A percentile compares a stretch with the other conserved stretches of the same genome.
These are phyloP conservation scores for Lotus japonicus DNA, from an alignment of 306 rosid species.

Conservation along the genomic window DNA sequence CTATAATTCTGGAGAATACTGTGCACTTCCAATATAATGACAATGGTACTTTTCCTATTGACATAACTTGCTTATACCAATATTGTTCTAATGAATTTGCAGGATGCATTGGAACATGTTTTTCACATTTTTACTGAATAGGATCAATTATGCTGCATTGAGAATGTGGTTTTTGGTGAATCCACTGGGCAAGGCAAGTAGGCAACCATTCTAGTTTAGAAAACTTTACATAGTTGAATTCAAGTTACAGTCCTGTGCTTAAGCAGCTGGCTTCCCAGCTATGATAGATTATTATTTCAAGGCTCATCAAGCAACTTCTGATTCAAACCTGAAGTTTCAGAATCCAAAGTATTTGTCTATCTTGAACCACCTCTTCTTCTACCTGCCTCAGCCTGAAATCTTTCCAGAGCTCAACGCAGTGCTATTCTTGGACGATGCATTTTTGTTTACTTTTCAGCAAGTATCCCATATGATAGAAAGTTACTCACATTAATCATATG, in stretches of 20 bases:
- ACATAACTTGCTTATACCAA: background rate
- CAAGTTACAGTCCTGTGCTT: no score
- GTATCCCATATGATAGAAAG: no score
- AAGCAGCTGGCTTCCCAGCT: no score
- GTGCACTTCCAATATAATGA: background rate
- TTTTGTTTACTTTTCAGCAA: background rate
- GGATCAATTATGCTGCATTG: slow-evolving; percentile 78
- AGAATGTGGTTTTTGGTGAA: slow-evolving; percentile 81
- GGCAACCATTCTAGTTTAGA: slow-evolving; percentile 63
- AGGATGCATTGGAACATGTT: slow-evolving; percentile 61
- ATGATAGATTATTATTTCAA: no score
- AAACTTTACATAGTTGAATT: background rate
- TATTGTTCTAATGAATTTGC: slow-evolving; percentile 19
- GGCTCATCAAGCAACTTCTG: slow-evolving; percentile 25
- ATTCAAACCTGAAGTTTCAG: slow-evolving; percentile 65
- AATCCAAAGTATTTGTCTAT: slow-evolving; percentile 80
- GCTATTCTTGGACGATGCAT: slow-evolving; percentile 53
- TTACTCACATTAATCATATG: no score
- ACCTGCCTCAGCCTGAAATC: slow-evolving; percentile 69
- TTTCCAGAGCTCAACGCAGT: slow-evolving; percentile 70
- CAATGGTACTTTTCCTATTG: background rate
- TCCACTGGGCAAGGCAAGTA: slow-evolving; percentile 59
- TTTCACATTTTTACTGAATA: slow-evolving; percentile 76
- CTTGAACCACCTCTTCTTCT: slow-evolving; percentile 76
- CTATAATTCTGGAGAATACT: no score